Conservation (phyloP, 768 basidiomycete genomes). For the Boletus vermiculosoides region DNA sequence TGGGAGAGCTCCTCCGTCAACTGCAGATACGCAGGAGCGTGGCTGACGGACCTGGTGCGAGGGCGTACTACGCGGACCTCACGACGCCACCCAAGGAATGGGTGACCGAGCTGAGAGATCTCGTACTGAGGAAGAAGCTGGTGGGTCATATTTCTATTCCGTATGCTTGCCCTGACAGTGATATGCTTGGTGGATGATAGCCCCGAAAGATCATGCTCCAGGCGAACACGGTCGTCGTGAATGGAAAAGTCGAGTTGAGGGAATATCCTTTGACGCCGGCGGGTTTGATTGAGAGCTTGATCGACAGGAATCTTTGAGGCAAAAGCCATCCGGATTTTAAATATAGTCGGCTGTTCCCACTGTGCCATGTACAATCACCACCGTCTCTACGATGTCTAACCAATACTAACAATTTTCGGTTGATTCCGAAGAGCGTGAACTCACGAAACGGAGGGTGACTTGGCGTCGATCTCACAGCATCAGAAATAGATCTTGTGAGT, state of each 20-base stretch:
- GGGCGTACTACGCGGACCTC: conserved; percentile 73
- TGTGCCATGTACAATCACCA: background rate
- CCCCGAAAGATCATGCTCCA: conserved; percentile 86
- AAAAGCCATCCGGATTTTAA: background rate
- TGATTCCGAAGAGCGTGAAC: background rate
- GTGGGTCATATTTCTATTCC: conserved; percentile 39
- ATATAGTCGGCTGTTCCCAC: background rate
- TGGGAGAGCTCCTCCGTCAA: conserved; percentile 73
- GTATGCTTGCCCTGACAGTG: background rate
- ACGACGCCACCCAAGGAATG: conserved; percentile 71
- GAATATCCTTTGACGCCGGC: conserved; percentile 74
- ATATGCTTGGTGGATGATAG: conserved; percentile 35
- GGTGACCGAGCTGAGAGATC: conserved; percentile 72
- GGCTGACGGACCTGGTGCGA: conserved; percentile 79
- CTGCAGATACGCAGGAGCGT: conserved; percentile 85
- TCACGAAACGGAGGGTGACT: background rate
- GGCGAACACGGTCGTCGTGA: conserved; percentile 69
- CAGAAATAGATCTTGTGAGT: conserved; percentile 7
- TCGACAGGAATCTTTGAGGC: conserved; percentile 60
- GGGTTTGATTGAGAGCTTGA: conserved; percentile 79
- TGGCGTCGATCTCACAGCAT: background rate
- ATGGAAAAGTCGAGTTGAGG: conserved; percentile 69
- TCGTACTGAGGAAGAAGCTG: conserved; percentile 78
- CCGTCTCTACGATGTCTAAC: background rate
- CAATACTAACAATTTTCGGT: background rate